Evolutionary conservation across 768 basidiomycete species (phyloP).

Genomic region (Gloeopeniophorella convolvens): DNA sequence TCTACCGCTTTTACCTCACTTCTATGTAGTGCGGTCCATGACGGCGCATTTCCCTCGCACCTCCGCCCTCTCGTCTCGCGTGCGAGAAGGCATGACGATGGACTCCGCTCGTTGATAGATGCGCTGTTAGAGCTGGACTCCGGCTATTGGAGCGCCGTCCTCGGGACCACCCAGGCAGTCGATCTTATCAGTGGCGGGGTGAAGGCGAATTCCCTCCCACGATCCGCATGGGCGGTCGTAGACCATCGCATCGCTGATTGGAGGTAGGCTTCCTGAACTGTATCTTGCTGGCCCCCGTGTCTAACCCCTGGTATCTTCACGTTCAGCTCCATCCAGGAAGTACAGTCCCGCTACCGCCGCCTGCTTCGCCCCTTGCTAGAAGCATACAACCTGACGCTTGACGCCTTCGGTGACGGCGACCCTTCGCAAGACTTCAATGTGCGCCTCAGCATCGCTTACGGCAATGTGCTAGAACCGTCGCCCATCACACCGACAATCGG

Average conservation of each 20-base stretch:
- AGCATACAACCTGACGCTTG: slow-evolving; percentile 52
- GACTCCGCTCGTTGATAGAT: not conserved
- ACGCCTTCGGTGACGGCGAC: slow-evolving; percentile 45
- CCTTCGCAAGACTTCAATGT: too few species aligned
- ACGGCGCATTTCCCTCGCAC: too few species aligned
- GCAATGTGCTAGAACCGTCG: too few species aligned
- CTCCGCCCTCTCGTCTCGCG: not conserved
- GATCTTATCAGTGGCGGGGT: slow-evolving; percentile 44
- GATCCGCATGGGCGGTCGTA: slow-evolving; percentile 59
- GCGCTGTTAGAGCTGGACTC: not conserved
- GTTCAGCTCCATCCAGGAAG: slow-evolving; percentile 26
- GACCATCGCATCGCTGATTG: slow-evolving; percentile 66
- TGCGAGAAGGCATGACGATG: not conserved
- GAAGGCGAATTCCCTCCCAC: slow-evolving; percentile 65
- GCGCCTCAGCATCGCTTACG: too few species aligned
- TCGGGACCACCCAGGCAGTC: slow-evolving; percentile 72
- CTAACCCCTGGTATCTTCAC: too few species aligned
- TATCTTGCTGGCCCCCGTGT: too few species aligned
- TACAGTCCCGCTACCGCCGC: slow-evolving; percentile 38
- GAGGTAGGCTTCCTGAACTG: slow-evolving; percentile 34
- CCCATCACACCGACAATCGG: too few species aligned
- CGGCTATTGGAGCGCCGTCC: slow-evolving; percentile 34
- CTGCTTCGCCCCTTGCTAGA: slow-evolving; percentile 40
- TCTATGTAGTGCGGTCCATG: too few species aligned
- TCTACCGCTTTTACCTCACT: too few species aligned